Evolutionary conservation across 148 eudicot genomes (phyloP).

Genomic region (Euryodendron excelsum): DNA sequence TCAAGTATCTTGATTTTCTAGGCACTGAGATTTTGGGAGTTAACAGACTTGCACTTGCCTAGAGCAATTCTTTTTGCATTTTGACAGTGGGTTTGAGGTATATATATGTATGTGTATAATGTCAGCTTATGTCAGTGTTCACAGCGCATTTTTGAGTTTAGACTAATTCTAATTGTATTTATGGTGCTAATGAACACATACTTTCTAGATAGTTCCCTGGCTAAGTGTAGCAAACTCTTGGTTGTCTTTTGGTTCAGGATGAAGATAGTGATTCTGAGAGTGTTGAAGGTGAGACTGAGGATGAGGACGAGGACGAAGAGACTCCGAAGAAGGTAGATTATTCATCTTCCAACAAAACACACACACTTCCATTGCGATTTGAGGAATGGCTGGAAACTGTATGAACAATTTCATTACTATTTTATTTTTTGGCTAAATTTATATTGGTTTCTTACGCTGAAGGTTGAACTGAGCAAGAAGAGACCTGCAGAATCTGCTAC

Average conservation of each 20-base stretch:
- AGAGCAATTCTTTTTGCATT: background rate
- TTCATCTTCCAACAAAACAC: background rate
- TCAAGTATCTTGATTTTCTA: background rate
- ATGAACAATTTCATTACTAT: background rate
- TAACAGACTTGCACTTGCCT: background rate
- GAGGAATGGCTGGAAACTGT: background rate
- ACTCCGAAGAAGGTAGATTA: conserved; percentile 60
- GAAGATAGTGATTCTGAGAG: conserved; percentile 32
- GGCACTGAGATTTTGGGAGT: background rate
- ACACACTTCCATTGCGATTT: too few relatives aligned
- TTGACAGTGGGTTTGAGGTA: background rate
- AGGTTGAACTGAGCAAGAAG: conserved; percentile 61
- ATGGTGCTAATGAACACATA: background rate
- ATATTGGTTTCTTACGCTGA: conserved; percentile 8
- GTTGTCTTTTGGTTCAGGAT: conserved; percentile 26
- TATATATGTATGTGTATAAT: background rate
- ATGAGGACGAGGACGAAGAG: conserved; percentile 50
- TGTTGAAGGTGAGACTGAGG: conserved; percentile 31
- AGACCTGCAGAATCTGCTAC: conserved; percentile 50
- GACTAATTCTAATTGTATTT: background rate
- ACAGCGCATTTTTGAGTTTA: background rate
- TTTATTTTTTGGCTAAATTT: background rate
- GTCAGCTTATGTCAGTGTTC: background rate
- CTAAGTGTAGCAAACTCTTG: background rate
- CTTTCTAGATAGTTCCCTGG: background rate